These are phyloP conservation scores for Nothopassalora personata DNA, from an alignment of 2,329 filamentous ascomycete genomes.

Conservation along the genomic window DNA sequence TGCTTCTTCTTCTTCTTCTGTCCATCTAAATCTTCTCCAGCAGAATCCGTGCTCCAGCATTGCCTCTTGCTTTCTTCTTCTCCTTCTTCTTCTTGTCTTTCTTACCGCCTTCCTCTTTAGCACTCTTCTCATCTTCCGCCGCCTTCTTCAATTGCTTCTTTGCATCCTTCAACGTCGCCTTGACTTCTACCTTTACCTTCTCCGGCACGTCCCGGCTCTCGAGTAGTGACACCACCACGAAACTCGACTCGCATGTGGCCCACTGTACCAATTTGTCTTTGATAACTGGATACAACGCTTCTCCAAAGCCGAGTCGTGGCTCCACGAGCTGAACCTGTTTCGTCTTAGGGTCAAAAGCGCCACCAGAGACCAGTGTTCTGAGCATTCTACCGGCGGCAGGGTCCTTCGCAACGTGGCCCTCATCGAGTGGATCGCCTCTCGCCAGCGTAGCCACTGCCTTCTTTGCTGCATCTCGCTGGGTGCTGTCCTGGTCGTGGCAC, in stretches of 20 bases:
- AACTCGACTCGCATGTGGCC: slow-evolving; percentile 81
- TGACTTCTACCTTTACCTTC: slow-evolving; percentile 58
- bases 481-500: slow-evolving; percentile 60
- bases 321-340: slow-evolving; percentile 66
- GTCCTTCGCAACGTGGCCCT: slow-evolving; percentile 57
- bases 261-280: slow-evolving; percentile 69
- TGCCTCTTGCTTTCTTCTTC: slow-evolving; percentile 34
- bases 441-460: slow-evolving; percentile 54
- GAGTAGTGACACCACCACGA: slow-evolving; percentile 74
- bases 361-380: slow-evolving; percentile 84
- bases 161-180: slow-evolving; percentile 65
- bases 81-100: slow-evolving; percentile 23
- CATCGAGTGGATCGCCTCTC: slow-evolving; percentile 36
- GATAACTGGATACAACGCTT: slow-evolving; percentile 76
- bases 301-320: slow-evolving; percentile 73
- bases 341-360: slow-evolving; percentile 70
- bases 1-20: neutral
- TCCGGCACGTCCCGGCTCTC: slow-evolving; percentile 65
- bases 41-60: slow-evolving; percentile 45
- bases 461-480: slow-evolving; percentile 49
- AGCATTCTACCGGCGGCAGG: slow-evolving; percentile 73
- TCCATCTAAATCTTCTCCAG: slow-evolving; percentile 34
- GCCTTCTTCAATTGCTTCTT: slow-evolving; percentile 66
- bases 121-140: slow-evolving; percentile 45
- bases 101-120: slow-evolving; percentile 66